A percentile compares a stretch with the other conserved stretches of the same genome.
Evolutionary conservation across 192 early-diverging fungal species (phyloP).

Genomic region (Allomyces arbusculus): DNA sequence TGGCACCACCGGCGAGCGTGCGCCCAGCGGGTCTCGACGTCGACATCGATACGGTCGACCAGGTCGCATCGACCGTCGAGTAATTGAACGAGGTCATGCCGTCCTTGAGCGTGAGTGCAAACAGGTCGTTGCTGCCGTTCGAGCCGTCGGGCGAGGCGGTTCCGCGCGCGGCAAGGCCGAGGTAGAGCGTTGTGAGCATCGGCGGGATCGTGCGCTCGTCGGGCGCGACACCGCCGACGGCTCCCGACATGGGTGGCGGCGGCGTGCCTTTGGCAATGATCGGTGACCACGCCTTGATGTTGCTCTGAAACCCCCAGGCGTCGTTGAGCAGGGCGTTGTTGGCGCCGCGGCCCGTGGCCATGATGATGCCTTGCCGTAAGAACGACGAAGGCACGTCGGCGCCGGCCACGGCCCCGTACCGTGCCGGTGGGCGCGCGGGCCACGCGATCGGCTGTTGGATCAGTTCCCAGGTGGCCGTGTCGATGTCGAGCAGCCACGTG

Average conservation of each 20-base stretch:
- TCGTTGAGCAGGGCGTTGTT: background rate
- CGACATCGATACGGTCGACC: background rate
- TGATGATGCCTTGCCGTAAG: background rate
- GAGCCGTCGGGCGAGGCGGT: background rate
- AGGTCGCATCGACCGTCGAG: background rate
- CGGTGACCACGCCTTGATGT: background rate
- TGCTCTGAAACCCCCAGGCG: background rate
- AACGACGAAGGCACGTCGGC: background rate
- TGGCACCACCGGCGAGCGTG: background rate
- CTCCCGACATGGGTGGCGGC: background rate
- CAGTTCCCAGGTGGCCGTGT: background rate
- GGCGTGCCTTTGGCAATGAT: background rate
- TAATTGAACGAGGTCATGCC: background rate
- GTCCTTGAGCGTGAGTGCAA: background rate
- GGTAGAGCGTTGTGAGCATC: background rate
- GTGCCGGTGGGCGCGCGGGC: background rate
- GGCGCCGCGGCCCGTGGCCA: background rate
- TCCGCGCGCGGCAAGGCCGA: background rate
- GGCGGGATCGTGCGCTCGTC: background rate
- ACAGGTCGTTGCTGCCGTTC: background rate
- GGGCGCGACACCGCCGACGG: background rate
- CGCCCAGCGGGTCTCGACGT: background rate
- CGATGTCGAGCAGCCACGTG: background rate
- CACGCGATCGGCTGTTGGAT: background rate
- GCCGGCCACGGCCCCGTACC: background rate